Base-by-base conservation (phyloP, 2,329 filamentous ascomycete species). In the Colletotrichum abscissum region DNA sequence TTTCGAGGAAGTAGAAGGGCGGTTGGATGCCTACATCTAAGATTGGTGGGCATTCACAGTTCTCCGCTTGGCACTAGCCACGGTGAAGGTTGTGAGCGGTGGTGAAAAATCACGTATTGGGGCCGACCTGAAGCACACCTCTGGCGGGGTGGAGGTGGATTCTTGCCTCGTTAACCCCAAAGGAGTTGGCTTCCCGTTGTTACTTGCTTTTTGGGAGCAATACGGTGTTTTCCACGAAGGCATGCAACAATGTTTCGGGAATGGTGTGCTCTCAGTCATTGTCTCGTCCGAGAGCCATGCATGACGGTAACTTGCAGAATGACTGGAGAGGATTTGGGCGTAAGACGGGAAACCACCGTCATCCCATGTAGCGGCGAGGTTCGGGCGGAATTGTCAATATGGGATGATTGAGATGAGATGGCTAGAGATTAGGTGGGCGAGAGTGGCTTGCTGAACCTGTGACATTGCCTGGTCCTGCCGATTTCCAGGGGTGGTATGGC, bases 391-490 rank as follows among this genome's bases (percentile, higher is more conserved):
- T 19, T 11, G n/a, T 49, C n/a, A 38, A 64, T 33, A 54, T 49
- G 26, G 64, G 59, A 70, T 46, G 70, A 64, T 26, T 35, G 16
- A 38, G 28, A 24, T 54, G 55, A 55, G 26, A n/a, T 57, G 55
- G 55, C 28, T 24, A 55, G 42, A 46, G 33, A 46, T 26, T 60
- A 35, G 59, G 55, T 46, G 58, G 64, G 52, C 35, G 30, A 22
- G 12, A 46, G 70, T 73, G 70, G 70, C 70, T 65, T 73, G 67
- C 67, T 73, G 70, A 56, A 70, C 54, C 66, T 60, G 58, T 38
- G 67, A 49, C 54, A 60, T 55, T 12, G 35, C 38, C 46, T 52
- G 12, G 33, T n/a, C 56, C 46, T 28, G 54, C 69, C 63, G 24
- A 14, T 57, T 52, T 55, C 33, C 46, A 58, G 58, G 69, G 60